Evolutionary conservation across 352 stramenopile species (phyloP), one percentile per base, ranked within the genome.

Genomic region (Globisporangium perplexum): DNA sequence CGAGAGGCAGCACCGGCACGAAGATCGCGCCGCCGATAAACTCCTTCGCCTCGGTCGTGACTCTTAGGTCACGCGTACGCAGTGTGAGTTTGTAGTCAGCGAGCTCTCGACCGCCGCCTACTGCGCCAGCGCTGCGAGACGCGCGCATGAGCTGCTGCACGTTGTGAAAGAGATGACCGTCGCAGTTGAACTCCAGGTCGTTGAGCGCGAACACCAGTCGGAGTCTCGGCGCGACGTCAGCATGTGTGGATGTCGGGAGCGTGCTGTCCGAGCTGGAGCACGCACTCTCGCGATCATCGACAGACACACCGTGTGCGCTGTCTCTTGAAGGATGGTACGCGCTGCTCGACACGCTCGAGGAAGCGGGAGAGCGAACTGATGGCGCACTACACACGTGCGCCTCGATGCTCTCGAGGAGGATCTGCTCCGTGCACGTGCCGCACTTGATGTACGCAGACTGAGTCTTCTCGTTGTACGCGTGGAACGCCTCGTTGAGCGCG

Each of bases 41-140:
- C 60, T 88, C 75, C 31, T 72, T 79, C 18, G 72, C 72, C 62
- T 88, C 77, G 14, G 77, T 88, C n/a, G 75, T 83, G 11, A 86
- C 39, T 15, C 59, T 62, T n/a, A 74, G 48, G 38, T 72, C 57
- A 4, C 63, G 74, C 20, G 83, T 17, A 8, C 62, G 67, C 0
- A 68, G 56, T 7, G 26, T 57, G 22, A 82, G 61, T 7, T 67
- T 63, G 44, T 59, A 64, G 3, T 60, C 56, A 0, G 57, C 26
- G 17, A 56, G 30, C 1, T 31, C 39, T 14, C 54, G 41, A 20
- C 7, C 33, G 10, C 50, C 44, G 8, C 33, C 20, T 10, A 10
- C 5, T 6, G 33, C 14, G 18, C 7, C 41, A 23, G n/a, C 12
- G 36, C 36, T 15, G 18, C 15, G 11, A 7, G 20, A 47, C 18